A percentile compares a stretch with the other conserved stretches of the same genome.
These are phyloP conservation scores for Aspergillus asperescens DNA, from an alignment of 495 filamentous ascomycete species.

Conservation along the genomic window DNA sequence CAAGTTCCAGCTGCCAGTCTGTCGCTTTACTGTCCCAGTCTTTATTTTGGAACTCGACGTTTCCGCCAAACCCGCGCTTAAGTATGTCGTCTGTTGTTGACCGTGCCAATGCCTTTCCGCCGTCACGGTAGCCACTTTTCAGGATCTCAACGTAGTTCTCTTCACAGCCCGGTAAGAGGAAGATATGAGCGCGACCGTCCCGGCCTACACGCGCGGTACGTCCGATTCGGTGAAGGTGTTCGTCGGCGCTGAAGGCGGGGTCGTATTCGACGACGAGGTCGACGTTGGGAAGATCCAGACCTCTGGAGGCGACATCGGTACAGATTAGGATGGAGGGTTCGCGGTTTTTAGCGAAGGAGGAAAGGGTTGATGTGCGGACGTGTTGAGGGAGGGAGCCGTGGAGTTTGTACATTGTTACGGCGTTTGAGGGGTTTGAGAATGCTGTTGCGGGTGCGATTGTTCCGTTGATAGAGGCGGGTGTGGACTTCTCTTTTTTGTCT, in stretches of 20 bases:
- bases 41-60: slow-evolving; percentile 32
- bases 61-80: slow-evolving; percentile 53
- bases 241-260: slow-evolving; percentile 81
- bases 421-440: slow-evolving; percentile 47
- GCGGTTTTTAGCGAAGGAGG: slow-evolving; percentile 59
- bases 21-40: slow-evolving; percentile 68
- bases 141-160: slow-evolving; percentile 82
- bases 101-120: slow-evolving; percentile 47
- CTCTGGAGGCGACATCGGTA: slow-evolving; percentile 91
- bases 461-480: slow-evolving; percentile 34
- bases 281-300: slow-evolving; percentile 88
- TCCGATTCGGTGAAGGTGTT: slow-evolving; percentile 91
- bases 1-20: slow-evolving; percentile 69
- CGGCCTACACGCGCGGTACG: slow-evolving; percentile 90
- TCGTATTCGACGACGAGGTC: slow-evolving; percentile 94
- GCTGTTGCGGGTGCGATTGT: slow-evolving; percentile 48
- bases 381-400: slow-evolving; percentile 91
- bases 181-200: slow-evolving; percentile 79
- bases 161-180: slow-evolving; percentile 83
- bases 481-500: slow-evolving; percentile 15
- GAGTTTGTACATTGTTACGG: slow-evolving; percentile 72
- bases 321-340: slow-evolving; percentile 77
- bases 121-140: slow-evolving; percentile 52
- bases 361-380: slow-evolving; percentile 76
- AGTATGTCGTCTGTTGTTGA: slow-evolving; percentile 57